Evolutionary conservation across 805 yeast species (phyloP), one percentile per base, ranked within the genome.

Genomic region (Wickerhamomyces queroliae): DNA sequence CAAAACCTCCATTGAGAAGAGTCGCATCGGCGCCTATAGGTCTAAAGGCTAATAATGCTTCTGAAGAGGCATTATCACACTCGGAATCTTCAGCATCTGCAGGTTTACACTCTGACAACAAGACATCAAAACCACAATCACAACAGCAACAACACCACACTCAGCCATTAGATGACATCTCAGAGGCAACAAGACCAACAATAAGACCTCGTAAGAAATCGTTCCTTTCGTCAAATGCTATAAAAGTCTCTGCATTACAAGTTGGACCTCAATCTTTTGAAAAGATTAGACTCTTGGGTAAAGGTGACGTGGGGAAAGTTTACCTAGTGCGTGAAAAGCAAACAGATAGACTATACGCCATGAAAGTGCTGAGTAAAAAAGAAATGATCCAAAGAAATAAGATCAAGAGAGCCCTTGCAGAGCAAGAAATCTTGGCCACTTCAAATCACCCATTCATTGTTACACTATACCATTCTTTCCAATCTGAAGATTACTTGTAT

Each of bases 221-320:
- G 3, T 67, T 72, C 41, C 59, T 69, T 7, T 79, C 89, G 16
- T 74, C 81, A 43, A 80, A 81, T 46, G 78, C 96, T 11, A 83
- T 83, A 24, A 40, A 85, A 80, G 53, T 72, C 80, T 27, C 70
- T 78, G 83, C 80, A 45, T 88, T 83, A 9, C 88, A 84, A 53
- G 99, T 95, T 17, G 76, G 82, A 6, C 95, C 95, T 3, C 75
- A 76, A 33, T 83, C 93, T 21, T 93, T 93, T 59, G 96, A 90
- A 49, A 91, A 88, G 58, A 76, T 93, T 39, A 78, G 86, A 49
- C 65, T 93, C n/a, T 65, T 93, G 36, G 99, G 99, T 5, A 87
- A 87, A 56, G 99, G 99, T 42, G 99, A 93, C 55, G 98, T 93
- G 27, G 99, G 99, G 3, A 90, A 88, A 59, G 99, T 93, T 19